These are phyloP conservation scores for Kalmusia sp. DNA, from an alignment of 2,329 filamentous ascomycete species.

Conservation along the genomic window DNA sequence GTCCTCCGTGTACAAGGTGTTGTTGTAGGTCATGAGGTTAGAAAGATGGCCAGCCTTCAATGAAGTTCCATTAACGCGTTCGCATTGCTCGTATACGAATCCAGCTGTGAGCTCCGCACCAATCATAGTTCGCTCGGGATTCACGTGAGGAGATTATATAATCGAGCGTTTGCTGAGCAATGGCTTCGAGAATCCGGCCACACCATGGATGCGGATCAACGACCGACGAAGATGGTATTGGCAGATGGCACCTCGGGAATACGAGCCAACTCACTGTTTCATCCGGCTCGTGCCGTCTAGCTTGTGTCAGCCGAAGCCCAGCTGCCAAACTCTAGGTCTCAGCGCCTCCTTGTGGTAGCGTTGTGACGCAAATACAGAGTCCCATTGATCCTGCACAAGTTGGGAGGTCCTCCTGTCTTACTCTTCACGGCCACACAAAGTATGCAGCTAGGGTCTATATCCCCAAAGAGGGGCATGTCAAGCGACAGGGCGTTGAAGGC, in stretches of 20 bases:
- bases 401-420: neutral
- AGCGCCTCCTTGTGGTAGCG: neutral
- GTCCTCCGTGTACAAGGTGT: neutral
- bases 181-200: neutral
- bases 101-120: neutral
- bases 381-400: neutral
- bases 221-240: neutral
- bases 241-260: neutral
- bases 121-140: neutral
- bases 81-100: constrained; percentile 5
- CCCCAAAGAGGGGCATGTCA: neutral
- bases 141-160: neutral
- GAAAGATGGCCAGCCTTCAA: neutral
- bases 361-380: neutral
- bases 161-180: neutral
- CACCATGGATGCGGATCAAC: too few relatives aligned
- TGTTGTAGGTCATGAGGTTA: neutral
- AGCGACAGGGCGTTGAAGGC: neutral
- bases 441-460: neutral
- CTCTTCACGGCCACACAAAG: constrained; percentile 4
- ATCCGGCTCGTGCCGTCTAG: neutral
- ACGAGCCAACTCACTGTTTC: neutral
- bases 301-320: neutral
- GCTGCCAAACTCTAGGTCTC: neutral
- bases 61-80: neutral